phyloP scores from a whole-genome alignment of 805 yeast species.

The Monosporozyma aerobia region DNA sequence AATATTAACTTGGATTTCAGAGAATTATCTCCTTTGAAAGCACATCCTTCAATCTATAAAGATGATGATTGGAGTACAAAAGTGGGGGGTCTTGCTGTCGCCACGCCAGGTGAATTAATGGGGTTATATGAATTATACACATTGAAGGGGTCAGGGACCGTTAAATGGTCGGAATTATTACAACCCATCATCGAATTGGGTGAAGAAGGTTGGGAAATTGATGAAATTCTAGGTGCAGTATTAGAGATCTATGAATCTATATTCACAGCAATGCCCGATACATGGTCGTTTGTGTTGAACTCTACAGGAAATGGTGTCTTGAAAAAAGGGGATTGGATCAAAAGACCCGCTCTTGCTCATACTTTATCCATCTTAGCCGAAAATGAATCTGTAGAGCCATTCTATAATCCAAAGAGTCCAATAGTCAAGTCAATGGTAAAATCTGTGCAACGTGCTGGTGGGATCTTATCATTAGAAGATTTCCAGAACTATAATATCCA shows the following conservation, averaged over 20 bases:
- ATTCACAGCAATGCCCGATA: slow-evolving; percentile 26
- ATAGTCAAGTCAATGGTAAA: slow-evolving; percentile 53
- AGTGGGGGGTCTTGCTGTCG: slow-evolving; percentile 83
- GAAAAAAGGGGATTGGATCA: slow-evolving; percentile 49
- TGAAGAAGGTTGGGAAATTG: slow-evolving; percentile 53
- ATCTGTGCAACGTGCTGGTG: slow-evolving; percentile 47
- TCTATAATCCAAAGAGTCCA: slow-evolving; percentile 76
- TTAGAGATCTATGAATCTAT: slow-evolving; percentile 32
- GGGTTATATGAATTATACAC: slow-evolving; percentile 61
- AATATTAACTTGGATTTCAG: slow-evolving; percentile 72
- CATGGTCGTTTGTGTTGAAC: slow-evolving; percentile 51
- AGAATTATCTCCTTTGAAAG: slow-evolving; percentile 69
- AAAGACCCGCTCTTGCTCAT: slow-evolving; percentile 52
- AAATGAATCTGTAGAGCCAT: slow-evolving; percentile 69
- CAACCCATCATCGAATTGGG: slow-evolving; percentile 66
- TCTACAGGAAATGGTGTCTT: slow-evolving; percentile 29
- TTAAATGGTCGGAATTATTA: slow-evolving; percentile 64
- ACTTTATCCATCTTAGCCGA: slow-evolving; percentile 61
- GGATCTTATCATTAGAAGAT: slow-evolving; percentile 58
- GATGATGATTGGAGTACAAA: slow-evolving; percentile 40
- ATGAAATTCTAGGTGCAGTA: slow-evolving; percentile 37
- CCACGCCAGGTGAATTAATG: slow-evolving; percentile 82
- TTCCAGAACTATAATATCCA: slow-evolving; percentile 51
- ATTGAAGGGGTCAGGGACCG: slow-evolving; percentile 59
- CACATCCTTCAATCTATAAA: slow-evolving; percentile 24